Base-by-base conservation (phyloP, 1,284 basidiomycete species). In the Cryptococcus hybrid region DNA sequence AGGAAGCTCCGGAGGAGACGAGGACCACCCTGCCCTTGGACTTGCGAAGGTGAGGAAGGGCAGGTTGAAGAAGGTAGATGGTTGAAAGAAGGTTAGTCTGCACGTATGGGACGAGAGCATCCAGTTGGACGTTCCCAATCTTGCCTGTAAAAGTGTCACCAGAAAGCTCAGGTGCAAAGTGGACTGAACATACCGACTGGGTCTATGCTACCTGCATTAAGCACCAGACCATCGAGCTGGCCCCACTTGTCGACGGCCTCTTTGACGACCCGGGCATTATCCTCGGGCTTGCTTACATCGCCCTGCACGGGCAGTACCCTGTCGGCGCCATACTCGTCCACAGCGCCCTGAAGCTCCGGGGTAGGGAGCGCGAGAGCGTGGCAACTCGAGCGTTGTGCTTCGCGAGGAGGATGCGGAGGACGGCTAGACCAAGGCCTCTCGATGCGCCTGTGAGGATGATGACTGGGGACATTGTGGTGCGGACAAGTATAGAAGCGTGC, bases 21-120 rank as follows among this genome's bases (percentile, higher is more conserved):
- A 83, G 69, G 13, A 84, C 77, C 51, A 82, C 75, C 15, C 74
- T 68, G 0, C 79, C 80, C 3, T 71, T 66, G 0, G 70, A 51
- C 44, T 72, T 66, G 8, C 80, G 73, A 36, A 84, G 75, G 56
- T 79, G 68, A 0, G 81, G 79, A 3, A 83, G 69, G 0, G 82
- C 74, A 3, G 76, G 67, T 47, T 80, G 69, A 35, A 83, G 54
- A 24, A 82, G 78, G 46, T 80, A 78, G 30, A 82, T 61, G 30
- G 81, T 74, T 0, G 81, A 80, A 44, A 81, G 75, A 40, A 82
- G 78, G 74, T 84, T 84, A 66, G 77, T 69, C 52, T 80, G 74
- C 53, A 82, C 52, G 57, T 69, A 65, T 38, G 62, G 62, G 7
- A 60, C 58, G 48, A 75, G 57, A 13, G 49, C n/a, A 45, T 58